Base-by-base conservation (phyloP, 2,329 filamentous ascomycete species). In the Pezicula radicicola region DNA sequence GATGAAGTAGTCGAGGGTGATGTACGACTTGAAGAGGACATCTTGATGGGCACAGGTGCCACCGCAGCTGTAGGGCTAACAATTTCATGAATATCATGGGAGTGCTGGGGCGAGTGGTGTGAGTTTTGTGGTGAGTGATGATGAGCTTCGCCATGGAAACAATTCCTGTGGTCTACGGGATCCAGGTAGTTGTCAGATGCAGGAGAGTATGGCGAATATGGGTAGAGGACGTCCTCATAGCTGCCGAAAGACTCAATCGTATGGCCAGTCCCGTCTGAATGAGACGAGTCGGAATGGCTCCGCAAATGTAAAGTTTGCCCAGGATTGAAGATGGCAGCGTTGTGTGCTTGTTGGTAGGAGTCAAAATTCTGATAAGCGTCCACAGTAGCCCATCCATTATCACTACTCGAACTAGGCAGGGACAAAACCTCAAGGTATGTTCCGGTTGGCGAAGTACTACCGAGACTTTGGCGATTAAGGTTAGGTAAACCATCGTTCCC, bases 391-490 rank as follows among this genome's bases (percentile, higher is more conserved):
- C 92, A 97, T 52, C 90, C 89, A 61, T 92, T 89, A 62, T 95
- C 91, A 64, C 88, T 89, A 58, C 80, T 81, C n/a, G 91, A 91
- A 51, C 85, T 87, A 21, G 83, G 80, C 41, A 96, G 75, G 6
- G 93, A 97, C 46, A 93, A 75, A 33, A 96, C 89, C 70, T 97
- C 92, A 44, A 96, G 75, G 68, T 90, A 92, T 28, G 87, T 89
- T 61, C 88, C 86, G 1, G 86, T 89, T 1, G 89, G 89, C 36
- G 89, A 92, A 63, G 83, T 85, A 66, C 74, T 81, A 52, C 74
- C 78, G 53, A 79, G 61, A 61, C 75, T 78, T 70, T 75, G 72
- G 33, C 73, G 63, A 33, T 76, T 66, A 27, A 70, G 67, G 57
- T 75, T 70, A 12, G 73, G 68, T 28, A 81, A 70, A 36, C 79